Percentiles rank a stretch among this genome's conserved stretches.
Conservation (phyloP, 441 rosid genomes). For the Raphanus hybrid region DNA sequence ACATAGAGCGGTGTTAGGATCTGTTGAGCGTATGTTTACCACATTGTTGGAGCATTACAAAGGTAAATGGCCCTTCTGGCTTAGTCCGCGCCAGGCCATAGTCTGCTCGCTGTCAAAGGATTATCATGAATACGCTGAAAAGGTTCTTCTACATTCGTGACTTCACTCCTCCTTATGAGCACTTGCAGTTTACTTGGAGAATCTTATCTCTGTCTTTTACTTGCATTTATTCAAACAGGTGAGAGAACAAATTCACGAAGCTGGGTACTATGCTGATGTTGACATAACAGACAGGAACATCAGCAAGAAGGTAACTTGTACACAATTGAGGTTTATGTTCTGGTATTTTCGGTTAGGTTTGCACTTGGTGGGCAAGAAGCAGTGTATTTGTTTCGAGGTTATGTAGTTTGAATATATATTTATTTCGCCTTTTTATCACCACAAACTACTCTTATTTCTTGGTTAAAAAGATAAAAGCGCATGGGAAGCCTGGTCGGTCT, state of each 20-base stretch:
- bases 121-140: slow-evolving; percentile 68
- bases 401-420: too few species aligned
- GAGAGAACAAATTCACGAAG: slow-evolving; percentile 63
- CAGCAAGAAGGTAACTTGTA: slow-evolving; percentile 75
- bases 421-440: too few species aligned
- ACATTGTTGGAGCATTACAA: slow-evolving; percentile 94
- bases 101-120: slow-evolving; percentile 95
- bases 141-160: slow-evolving; percentile 52
- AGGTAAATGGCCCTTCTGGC: slow-evolving; percentile 99
- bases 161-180: slow-evolving; percentile 6
- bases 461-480: too few species aligned
- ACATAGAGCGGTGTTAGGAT: slow-evolving; percentile 95
- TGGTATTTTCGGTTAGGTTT: too few species aligned
- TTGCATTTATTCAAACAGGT: slow-evolving; percentile 52
- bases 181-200: neutral
- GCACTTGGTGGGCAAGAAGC: too few species aligned
- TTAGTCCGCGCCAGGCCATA: slow-evolving; percentile 98
- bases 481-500: too few species aligned
- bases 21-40: slow-evolving; percentile 98
- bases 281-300: slow-evolving; percentile 86
- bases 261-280: slow-evolving; percentile 82
- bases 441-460: too few species aligned
- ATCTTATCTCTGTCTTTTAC: slow-evolving; percentile 6
- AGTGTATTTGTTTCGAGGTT: too few species aligned
- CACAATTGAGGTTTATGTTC: neutral